Evolutionary conservation across 371 early-diverging fungal genomes (phyloP).

Genomic region (Syncephalastrum racemosum): DNA sequence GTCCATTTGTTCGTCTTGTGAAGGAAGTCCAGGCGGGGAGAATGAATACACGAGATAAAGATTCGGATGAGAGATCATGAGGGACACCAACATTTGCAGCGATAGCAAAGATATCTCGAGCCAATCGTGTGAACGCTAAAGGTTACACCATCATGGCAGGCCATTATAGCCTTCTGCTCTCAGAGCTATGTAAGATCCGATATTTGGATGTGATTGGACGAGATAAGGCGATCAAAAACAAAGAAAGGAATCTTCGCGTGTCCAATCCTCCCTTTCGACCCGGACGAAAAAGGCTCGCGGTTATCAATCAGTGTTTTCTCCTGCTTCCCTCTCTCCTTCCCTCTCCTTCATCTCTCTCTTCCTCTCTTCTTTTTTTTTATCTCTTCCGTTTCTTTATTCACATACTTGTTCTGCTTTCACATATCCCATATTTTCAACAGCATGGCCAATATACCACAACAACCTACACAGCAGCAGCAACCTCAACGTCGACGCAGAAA

Average conservation of each 20-base stretch:
- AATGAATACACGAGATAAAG: too few relatives aligned
- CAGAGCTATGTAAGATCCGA: conserved; percentile 19
- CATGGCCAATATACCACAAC: conserved; percentile 1
- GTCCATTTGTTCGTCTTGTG: too few relatives aligned
- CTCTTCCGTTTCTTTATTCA: conserved; percentile 5
- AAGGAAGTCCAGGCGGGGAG: too few relatives aligned
- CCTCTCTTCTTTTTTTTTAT: conserved; percentile 1
- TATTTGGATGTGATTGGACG: conserved; percentile 26
- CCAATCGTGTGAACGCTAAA: too few relatives aligned
- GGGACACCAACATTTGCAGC: too few relatives aligned
- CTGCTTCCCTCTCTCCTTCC: conserved; percentile 7
- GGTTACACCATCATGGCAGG: too few relatives aligned
- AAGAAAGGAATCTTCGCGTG: conserved; percentile 3
- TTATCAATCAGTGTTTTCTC: conserved; percentile 7
- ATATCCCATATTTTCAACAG: conserved; percentile 8
- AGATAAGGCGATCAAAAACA: conserved; percentile 22
- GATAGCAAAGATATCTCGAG: too few relatives aligned
- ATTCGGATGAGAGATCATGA: too few relatives aligned
- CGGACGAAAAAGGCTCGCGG: conserved; percentile 6
- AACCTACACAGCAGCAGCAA: conserved; percentile 5
- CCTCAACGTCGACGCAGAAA: conserved; percentile 24
- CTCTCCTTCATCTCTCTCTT: conserved; percentile 9
- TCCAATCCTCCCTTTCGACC: conserved; percentile 5
- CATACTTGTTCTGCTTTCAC: conserved; percentile 2
- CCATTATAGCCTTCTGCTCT: too few relatives aligned